Conservation (phyloP, 2,329 filamentous ascomycete genomes). For the Tolypocladium capitatum region DNA sequence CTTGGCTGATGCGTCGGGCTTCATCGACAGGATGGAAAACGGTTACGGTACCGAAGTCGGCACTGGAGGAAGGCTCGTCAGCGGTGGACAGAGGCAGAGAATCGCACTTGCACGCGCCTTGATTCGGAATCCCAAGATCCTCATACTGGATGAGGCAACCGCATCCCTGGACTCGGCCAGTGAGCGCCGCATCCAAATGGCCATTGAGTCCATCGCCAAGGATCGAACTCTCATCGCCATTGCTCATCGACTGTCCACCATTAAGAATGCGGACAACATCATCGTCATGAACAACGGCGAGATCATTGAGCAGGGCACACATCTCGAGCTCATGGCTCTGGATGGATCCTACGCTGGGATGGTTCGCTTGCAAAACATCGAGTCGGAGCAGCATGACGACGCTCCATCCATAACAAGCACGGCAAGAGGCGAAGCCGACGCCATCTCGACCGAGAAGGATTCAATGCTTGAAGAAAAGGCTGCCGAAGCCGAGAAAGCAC, state of each 20-base stretch:
- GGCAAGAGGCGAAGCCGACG: conserved; percentile 24
- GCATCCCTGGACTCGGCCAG: conserved; percentile 45
- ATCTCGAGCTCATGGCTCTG: conserved; percentile 42
- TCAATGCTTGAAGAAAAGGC: conserved; percentile 20
- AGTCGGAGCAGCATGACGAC: conserved; percentile 16
- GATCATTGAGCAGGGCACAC: conserved; percentile 50
- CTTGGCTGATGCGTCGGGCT: conserved; percentile 15
- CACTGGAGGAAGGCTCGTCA: conserved; percentile 38
- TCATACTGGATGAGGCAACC: conserved; percentile 50
- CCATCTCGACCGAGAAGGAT: conserved; percentile 20
- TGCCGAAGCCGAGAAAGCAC: conserved; percentile 27
- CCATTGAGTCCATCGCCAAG: conserved; percentile 30
- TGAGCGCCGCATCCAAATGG: conserved; percentile 39
- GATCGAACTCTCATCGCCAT: conserved; percentile 53
- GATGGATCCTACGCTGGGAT: conserved; percentile 39
- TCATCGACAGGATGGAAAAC: conserved; percentile 39
- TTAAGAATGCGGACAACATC: conserved; percentile 52
- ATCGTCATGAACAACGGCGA: conserved; percentile 48
- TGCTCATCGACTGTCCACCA: conserved; percentile 48
- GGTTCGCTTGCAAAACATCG: conserved; percentile 29
- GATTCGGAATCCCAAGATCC: conserved; percentile 40
- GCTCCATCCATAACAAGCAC: conserved; percentile 17
- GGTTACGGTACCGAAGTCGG: conserved; percentile 42
- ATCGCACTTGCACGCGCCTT: conserved; percentile 45
- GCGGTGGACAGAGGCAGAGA: conserved; percentile 47